Evolutionary conservation across 768 basidiomycete genomes (phyloP).

Genomic region (Amanita rimosa): DNA sequence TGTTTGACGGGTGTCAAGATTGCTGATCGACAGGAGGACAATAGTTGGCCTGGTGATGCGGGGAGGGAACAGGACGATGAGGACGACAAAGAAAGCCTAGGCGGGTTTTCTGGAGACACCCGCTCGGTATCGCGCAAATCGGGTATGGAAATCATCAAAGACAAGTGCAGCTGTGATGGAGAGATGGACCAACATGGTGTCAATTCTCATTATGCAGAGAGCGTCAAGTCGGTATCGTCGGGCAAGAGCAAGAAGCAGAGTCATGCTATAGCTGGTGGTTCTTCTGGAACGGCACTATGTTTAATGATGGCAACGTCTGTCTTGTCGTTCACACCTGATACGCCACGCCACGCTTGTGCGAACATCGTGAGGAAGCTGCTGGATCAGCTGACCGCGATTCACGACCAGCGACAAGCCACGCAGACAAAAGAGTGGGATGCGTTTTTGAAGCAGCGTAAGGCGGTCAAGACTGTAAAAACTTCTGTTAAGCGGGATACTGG

Average conservation of each 20-base stretch:
- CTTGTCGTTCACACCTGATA: constrained; percentile 46
- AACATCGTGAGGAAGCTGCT: constrained; percentile 68
- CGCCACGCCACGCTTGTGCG: constrained; percentile 66
- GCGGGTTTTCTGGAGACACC: constrained; percentile 1
- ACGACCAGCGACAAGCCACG: constrained; percentile 64
- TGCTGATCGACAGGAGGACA: constrained; percentile 71
- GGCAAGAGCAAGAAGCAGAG: constrained; percentile 39
- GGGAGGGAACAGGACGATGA: constrained; percentile 26
- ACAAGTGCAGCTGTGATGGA: constrained; percentile 32
- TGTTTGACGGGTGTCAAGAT: constrained; percentile 84
- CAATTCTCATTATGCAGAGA: constrained; percentile 5
- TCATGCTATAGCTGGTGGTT: constrained; percentile 8
- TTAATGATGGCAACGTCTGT: constrained; percentile 29
- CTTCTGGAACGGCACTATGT: constrained; percentile 12
- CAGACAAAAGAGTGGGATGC: constrained; percentile 80
- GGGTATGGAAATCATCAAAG: constrained; percentile 35
- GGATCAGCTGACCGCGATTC: constrained; percentile 65
- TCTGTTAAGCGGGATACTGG: constrained; percentile 13
- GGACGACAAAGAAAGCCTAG: constrained; percentile 15
- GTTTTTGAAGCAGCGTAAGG: constrained; percentile 61
- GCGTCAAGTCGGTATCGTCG: constrained; percentile 38
- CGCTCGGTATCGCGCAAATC: constrained; percentile 10
- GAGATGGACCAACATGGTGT: constrained; percentile 14
- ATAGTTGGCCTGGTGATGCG: constrained; percentile 59
- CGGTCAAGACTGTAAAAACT: constrained; percentile 19